Evolutionary conservation across 1,284 basidiomycete genomes (phyloP), one percentile per base, ranked within the genome.

Genomic region (Malassezia sympodialis): DNA sequence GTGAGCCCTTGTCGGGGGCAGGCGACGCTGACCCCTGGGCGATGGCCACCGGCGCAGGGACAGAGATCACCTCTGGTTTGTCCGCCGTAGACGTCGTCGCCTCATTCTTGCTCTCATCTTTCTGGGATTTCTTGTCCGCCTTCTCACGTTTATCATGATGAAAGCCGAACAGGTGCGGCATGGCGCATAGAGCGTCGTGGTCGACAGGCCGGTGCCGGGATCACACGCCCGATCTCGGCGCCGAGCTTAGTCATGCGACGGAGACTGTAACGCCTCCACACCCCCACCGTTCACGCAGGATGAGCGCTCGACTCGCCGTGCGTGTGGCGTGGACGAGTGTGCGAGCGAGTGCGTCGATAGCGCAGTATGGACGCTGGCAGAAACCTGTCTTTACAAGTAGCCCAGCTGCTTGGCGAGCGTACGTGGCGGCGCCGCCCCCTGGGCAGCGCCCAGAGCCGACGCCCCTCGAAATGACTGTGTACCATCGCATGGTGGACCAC

Each of bases 401-500:
- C 6, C 32, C 32, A 1, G 14, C n/a, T 2, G 37, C 37, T 4
- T 11, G 6, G 37, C 37, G 37, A 5, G 19, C 37, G 8, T 39
- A 39, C 10, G 37, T 21, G 19, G 19, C 19, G 3, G 37, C 37
- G n/a, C 37, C 37, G 37, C 37, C 37, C 1, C 37, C 37, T 21
- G 37, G 37, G 5, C 37, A 39, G 37, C 37, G 19, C 19, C 37
- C 37, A 17, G 37, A 39, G 37, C 37, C 37, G 19, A 39, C 37
- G 37, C 19, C 37, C 8, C 37, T 39, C 8, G 37, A 39, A 1
- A 49, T 39, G 32, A 24, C 23, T 21, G 34, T 23, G 19, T 98
- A 96, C 75, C 84, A 94, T 69, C 73, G 77, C 40, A 76, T 88
- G 30, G 83, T 91, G 0, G 88, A 96, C 60, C 74, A 78, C 44